Evolutionary conservation across 257 asterid species (phyloP), one percentile per base, ranked within the genome.

Genomic region (Gentiana macrophylla): DNA sequence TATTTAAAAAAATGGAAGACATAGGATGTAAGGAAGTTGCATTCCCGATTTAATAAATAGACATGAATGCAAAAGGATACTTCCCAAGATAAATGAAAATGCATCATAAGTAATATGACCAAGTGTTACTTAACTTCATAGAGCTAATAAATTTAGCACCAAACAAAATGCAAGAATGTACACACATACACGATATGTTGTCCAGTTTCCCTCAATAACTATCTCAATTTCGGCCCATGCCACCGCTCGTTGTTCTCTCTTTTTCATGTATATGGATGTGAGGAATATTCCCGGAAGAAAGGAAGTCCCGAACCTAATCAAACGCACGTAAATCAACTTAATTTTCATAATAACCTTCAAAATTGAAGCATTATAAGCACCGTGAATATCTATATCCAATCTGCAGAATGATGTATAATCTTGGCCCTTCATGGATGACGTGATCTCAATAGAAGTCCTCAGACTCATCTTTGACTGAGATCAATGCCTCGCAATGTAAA

Each of bases 401-500:
- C 93, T 80, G 86, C 94, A 88, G 72, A 88, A 84, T 49, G 97
- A 67, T 60, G 87, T 70, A 77, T 75, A 79, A 46, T 55, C 68
- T 70, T 84, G 94, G 72, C 82, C 83, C 72, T 77, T 79, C 94
- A 84, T 84, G 65, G 96, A 84, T n/a, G 96, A 82, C 53, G 72
- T 62, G 70, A 88, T 88, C 70, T 88, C 94, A 66, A 88, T 88
- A 51, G 96, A 60, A 88, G 84, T 59, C 94, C 96, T 59, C n/a
- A n/a, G 96, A 78, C 96, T 88, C 96, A 88, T 88, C 75, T 88
- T 88, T 64, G 96, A 88, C 96, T 94, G n/a, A 88, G 64, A 88
- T 88, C 67, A 88, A 79, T 43, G 96, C 96, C 24, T 24, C n/a
- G 82, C 74, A 74, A 12, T 35, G 49, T n/a, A n/a, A 46, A 65